Evolutionary conservation across 257 asterid species (phyloP).

Genomic region (Leonotis leonurus): DNA sequence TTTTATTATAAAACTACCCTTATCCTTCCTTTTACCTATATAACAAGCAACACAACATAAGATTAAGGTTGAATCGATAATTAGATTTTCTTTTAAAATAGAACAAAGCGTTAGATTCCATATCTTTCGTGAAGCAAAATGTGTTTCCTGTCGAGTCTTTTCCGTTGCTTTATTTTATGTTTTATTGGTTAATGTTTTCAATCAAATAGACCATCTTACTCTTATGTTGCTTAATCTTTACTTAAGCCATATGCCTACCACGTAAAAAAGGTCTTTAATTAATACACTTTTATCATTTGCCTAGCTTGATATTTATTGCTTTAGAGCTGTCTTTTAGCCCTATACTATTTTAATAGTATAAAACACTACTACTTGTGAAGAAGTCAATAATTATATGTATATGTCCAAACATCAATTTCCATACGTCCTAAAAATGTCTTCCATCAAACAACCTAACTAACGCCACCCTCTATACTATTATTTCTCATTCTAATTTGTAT

Average conservation of each 20-base stretch:
- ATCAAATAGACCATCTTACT: background rate
- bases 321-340: constrained; percentile 9
- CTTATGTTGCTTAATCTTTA: constrained; percentile 23
- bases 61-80: no score
- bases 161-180: background rate
- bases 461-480: no score
- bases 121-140: background rate
- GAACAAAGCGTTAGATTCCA: background rate
- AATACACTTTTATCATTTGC: background rate
- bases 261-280: constrained; percentile 11
- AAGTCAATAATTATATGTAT: no score
- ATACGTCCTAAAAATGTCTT: no score
- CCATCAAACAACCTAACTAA: no score
- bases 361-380: no score
- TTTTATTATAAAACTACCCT: no score
- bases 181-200: background rate
- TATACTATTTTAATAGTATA: background rate
- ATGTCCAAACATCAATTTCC: no score
- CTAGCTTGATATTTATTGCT: constrained; percentile 6
- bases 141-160: background rate
- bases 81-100: no score
- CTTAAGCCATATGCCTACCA: constrained; percentile 15
- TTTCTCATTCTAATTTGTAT: no score
- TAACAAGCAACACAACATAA: no score
- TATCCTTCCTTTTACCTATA: no score